Conservation (phyloP, 805 yeast genomes). For the Candida quercuum region DNA sequence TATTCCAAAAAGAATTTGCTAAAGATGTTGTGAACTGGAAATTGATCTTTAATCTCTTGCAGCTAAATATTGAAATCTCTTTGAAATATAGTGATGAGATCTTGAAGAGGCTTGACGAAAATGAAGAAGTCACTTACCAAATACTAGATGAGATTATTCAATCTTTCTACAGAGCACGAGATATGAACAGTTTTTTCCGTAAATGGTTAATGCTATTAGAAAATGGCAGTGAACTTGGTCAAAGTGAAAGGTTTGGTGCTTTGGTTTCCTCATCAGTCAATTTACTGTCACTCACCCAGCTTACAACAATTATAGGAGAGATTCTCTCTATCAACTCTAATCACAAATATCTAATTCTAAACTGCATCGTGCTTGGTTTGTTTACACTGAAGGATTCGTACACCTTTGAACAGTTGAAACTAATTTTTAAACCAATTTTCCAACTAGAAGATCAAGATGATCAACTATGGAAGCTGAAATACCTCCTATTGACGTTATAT, state of each 20-base stretch:
- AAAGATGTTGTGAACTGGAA: constrained; percentile 42
- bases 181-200: constrained; percentile 41
- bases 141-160: constrained; percentile 33
- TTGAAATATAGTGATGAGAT: constrained; percentile 34
- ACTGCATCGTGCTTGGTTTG: constrained; percentile 37
- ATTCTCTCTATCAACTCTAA: constrained; percentile 13
- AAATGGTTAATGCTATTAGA: constrained; percentile 33
- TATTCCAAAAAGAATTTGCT: constrained; percentile 41
- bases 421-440: constrained; percentile 22
- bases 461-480: constrained; percentile 42
- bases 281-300: constrained; percentile 43
- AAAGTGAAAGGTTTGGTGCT: constrained; percentile 25
- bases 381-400: constrained; percentile 26
- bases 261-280: constrained; percentile 36
- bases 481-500: constrained; percentile 42
- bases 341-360: constrained; percentile 21
- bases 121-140: constrained; percentile 3
- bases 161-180: constrained; percentile 55
- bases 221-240: constrained; percentile 10
- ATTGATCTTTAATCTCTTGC: constrained; percentile 41
- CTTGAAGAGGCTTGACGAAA: constrained; percentile 15
- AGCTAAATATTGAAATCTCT: constrained; percentile 57
- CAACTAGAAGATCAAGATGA: constrained; percentile 11
- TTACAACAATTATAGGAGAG: constrained; percentile 23
- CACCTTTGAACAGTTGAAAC: constrained; percentile 20